Evolutionary conservation across 2,329 filamentous ascomycete species (phyloP).

Genomic region (Cladorrhinum sp.): DNA sequence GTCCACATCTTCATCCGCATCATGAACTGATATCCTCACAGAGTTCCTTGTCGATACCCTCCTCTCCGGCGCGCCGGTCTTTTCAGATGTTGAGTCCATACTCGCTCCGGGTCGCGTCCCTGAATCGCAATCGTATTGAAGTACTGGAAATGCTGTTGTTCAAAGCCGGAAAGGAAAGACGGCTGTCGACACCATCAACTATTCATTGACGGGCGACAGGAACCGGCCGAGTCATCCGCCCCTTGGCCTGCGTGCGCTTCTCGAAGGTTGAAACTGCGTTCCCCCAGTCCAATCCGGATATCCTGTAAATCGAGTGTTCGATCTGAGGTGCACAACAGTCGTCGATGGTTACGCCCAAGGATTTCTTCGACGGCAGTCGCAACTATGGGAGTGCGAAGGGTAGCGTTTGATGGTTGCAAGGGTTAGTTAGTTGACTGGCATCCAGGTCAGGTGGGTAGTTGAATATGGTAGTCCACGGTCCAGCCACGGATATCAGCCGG

Average conservation of each 20-base stretch:
- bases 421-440: constrained; percentile 12
- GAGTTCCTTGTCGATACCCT: constrained; percentile 44
- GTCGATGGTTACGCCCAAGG: not conserved
- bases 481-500: constrained; percentile 19
- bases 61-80: constrained; percentile 40
- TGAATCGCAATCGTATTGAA: not conserved
- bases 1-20: constrained; percentile 46
- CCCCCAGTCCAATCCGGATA: not conserved
- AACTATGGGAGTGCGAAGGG: not conserved
- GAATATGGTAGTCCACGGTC: constrained; percentile 2
- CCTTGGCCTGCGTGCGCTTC: not conserved
- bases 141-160: not conserved
- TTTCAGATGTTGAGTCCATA: constrained; percentile 43
- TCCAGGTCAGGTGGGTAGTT: not conserved
- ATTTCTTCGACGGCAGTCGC: not conserved
- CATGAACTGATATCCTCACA: constrained; percentile 36
- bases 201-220: constrained; percentile 19
- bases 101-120: constrained; percentile 18
- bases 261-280: not conserved
- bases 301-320: not conserved
- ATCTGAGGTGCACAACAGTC: not conserved
- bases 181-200: constrained; percentile 19
- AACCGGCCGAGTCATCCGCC: constrained; percentile 21
- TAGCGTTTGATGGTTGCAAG: constrained; percentile 11
- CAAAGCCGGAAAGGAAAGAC: not conserved